Evolutionary conservation across 805 yeast genomes (phyloP), one percentile per base, ranked within the genome.

Genomic region (Tetrapisispora phaffii): DNA sequence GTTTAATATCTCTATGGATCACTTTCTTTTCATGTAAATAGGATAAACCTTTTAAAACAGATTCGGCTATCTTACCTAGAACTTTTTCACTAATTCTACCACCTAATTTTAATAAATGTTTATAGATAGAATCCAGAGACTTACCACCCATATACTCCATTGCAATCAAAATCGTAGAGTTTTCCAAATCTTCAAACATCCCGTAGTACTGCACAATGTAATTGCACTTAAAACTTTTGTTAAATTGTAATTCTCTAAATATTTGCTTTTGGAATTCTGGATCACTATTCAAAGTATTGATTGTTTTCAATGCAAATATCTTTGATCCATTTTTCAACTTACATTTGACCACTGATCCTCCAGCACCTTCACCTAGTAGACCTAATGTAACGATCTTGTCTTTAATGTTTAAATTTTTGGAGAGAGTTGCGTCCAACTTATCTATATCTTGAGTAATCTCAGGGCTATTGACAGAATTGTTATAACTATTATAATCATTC

Each of bases 121-220:
- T 82, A 67, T 90, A 88, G n/a, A 90, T 79, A 1, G 96, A 87
- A 58, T 93, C 97, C 48, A 93, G 66, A 3, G 96, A 86, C 36
- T 79, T 76, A 1, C 97, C 97, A 22, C 88, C 96, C 88, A 95
- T 93, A 62, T 78, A 93, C 64, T 93, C 98, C 97, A 93, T 93
- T 40, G 96, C 87, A 24, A 93, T 93, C 53, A 85, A 88, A 34
- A 93, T 88, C 57, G 88, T 78, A 24, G 88, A 84, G 49, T 75
- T 79, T 46, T 75, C 75, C 56, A 82, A 85, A 54, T 84, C 80
- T 51, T 85, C 71, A 58, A 85, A 93, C 50, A 96, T 88, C 7
- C 98, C 98, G 62, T 86, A 90, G 63, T 93, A 93, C 61, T 80
- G 76, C 22, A 90, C 97, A 49, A 93, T 93, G 59, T 79, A 82